These are phyloP conservation scores for Lumnitzera racemosa DNA, from an alignment of 345 rosid species.

Conservation along the genomic window DNA sequence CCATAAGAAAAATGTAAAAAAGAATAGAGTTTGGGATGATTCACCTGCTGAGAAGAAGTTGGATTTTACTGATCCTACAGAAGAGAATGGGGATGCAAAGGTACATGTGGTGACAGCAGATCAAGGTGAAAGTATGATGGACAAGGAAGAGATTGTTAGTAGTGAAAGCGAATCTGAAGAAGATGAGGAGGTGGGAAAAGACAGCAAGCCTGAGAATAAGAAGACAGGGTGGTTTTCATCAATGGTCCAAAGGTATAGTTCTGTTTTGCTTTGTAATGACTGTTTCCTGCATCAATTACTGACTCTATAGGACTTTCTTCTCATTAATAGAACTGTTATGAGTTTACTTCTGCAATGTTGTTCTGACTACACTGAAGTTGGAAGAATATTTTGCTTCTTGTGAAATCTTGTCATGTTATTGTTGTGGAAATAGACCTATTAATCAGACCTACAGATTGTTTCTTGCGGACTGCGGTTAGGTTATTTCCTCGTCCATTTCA, in stretches of 20 bases:
- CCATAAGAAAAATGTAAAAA: constrained; percentile 70
- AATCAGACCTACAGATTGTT: too few species aligned
- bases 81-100: constrained; percentile 42
- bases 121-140: constrained; percentile 99
- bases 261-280: neutral
- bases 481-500: too few species aligned
- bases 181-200: constrained; percentile 54
- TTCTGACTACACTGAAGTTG: too few species aligned
- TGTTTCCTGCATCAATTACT: neutral
- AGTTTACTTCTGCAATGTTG: too few species aligned
- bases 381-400: too few species aligned
- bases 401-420: too few species aligned
- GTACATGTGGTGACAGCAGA: constrained; percentile 62
- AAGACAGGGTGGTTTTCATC: constrained; percentile 96
- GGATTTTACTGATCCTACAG: constrained; percentile 78
- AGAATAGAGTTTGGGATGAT: constrained; percentile 97
- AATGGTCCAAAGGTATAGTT: constrained; percentile 80
- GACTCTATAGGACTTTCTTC: too few species aligned
- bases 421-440: too few species aligned
- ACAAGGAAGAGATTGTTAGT: constrained; percentile 75
- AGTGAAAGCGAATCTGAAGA: constrained; percentile 85
- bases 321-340: too few species aligned
- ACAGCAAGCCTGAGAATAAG: constrained; percentile 62
- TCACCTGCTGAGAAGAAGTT: constrained; percentile 57
- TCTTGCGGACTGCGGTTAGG: too few species aligned